A percentile compares a stretch with the other conserved stretches of the same genome.
phyloP scores from a whole-genome alignment of 352 stramenopile genomes.

The Phytophthora tentaculata region DNA sequence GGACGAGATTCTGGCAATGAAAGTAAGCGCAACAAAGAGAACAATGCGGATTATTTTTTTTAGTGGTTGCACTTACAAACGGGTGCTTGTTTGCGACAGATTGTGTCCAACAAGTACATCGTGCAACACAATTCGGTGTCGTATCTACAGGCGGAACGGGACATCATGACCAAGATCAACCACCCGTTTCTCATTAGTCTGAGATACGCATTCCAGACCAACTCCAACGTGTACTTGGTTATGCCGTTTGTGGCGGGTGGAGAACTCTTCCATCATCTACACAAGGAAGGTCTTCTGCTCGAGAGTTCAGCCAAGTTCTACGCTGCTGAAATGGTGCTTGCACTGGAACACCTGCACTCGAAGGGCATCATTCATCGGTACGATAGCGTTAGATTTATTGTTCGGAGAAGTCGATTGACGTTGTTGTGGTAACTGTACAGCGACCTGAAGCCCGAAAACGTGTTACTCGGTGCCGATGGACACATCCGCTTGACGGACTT shows the following conservation, averaged over 20 bases:
- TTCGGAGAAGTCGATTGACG: too few species aligned
- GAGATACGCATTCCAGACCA: conserved; percentile 84
- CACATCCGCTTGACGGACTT: conserved; percentile 90
- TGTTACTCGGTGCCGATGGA: conserved; percentile 78
- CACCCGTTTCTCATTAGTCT: conserved; percentile 87
- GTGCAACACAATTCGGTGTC: conserved; percentile 85
- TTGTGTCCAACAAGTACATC: conserved; percentile 88
- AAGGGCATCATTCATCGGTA: conserved; percentile 83
- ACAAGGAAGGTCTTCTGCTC: conserved; percentile 67
- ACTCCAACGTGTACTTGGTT: conserved; percentile 83
- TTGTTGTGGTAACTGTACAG: conserved; percentile 32
- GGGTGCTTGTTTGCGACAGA: conserved; percentile 37
- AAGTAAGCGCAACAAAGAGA: conserved; percentile 46
- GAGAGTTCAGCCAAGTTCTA: conserved; percentile 84
- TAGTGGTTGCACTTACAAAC: neutral
- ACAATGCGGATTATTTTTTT: neutral
- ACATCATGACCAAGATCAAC: conserved; percentile 90
- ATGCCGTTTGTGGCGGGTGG: conserved; percentile 79
- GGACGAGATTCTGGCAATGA: conserved; percentile 84
- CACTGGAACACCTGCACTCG: conserved; percentile 77
- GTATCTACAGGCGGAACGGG: conserved; percentile 80
- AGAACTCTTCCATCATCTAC: conserved; percentile 74
- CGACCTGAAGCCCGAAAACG: conserved; percentile 88
- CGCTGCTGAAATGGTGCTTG: conserved; percentile 84
- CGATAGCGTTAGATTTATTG: too few species aligned